These are phyloP conservation scores for Tetradesmus lagerheimii DNA, from an alignment of 139 green algal species.

Conservation along the genomic window DNA sequence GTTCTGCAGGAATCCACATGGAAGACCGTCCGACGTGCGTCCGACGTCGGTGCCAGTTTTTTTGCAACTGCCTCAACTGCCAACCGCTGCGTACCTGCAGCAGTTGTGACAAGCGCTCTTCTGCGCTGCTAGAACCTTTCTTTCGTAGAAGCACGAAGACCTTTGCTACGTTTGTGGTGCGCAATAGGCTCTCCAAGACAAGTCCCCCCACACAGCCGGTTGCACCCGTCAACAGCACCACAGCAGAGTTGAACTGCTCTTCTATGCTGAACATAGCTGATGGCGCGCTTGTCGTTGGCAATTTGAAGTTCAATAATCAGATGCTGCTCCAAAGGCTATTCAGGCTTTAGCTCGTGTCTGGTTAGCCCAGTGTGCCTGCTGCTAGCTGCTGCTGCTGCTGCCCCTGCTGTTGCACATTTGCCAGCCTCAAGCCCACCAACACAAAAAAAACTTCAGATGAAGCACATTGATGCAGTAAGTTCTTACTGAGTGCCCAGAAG, in stretches of 20 bases:
- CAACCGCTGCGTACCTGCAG: slow-evolving; percentile 5
- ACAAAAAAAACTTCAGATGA: neutral
- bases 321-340: no score
- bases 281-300: no score
- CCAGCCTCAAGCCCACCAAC: neutral
- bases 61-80: neutral
- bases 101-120: neutral
- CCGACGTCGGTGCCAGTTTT: no score
- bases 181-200: slow-evolving; percentile 41
- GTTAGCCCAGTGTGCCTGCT: neutral
- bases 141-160: slow-evolving; percentile 33
- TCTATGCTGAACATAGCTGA: neutral
- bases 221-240: slow-evolving; percentile 44
- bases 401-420: neutral
- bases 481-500: no score
- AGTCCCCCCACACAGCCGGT: slow-evolving; percentile 46
- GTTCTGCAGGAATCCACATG: no score
- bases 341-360: neutral
- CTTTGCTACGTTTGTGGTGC: slow-evolving; percentile 18
- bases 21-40: no score
- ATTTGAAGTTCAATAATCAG: no score
- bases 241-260: neutral
- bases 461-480: no score
- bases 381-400: neutral
- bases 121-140: neutral